Percentiles rank a stretch among this genome's conserved stretches.
Evolutionary conservation across 805 yeast genomes (phyloP).

Genomic region (Scheffersomyces ergatensis): DNA sequence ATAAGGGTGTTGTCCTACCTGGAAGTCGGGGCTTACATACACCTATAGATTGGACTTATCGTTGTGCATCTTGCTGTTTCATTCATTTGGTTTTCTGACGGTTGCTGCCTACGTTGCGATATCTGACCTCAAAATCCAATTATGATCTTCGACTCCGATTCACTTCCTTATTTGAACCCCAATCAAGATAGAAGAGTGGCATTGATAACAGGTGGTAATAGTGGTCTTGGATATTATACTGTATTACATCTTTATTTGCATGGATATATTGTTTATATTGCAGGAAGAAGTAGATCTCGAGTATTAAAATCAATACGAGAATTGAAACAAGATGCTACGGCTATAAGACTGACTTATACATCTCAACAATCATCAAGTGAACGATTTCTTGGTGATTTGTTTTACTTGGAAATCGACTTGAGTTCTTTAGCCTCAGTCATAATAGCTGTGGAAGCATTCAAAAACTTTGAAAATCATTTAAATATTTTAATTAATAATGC

Average conservation of each 20-base stretch:
- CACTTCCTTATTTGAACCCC: conserved; percentile 64
- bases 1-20: too few relatives aligned
- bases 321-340: conserved; percentile 52
- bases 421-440: conserved; percentile 30
- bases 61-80: too few relatives aligned
- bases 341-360: conserved; percentile 18
- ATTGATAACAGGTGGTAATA: conserved; percentile 76
- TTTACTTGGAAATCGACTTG: conserved; percentile 37
- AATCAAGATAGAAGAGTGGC: conserved; percentile 55
- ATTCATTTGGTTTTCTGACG: too few relatives aligned
- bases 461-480: conserved; percentile 45
- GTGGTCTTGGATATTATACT: conserved; percentile 78
- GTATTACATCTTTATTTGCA: conserved; percentile 74
- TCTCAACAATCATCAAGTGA: conserved; percentile 14
- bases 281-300: conserved; percentile 61
- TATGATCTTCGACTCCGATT: conserved; percentile 16
- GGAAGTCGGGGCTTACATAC: too few relatives aligned
- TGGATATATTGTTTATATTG: conserved; percentile 73
- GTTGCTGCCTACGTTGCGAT: too few relatives aligned
- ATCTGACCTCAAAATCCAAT: too few relatives aligned
- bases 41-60: too few relatives aligned
- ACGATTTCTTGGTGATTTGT: conserved; percentile 33
- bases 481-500: conserved; percentile 75
- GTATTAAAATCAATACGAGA: conserved; percentile 57
- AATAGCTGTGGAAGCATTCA: conserved; percentile 46